Percentiles rank a stretch among this genome's conserved stretches.
These are phyloP conservation scores for Penicillium sp. DNA, from an alignment of 2,329 filamentous ascomycete species.

Conservation along the genomic window DNA sequence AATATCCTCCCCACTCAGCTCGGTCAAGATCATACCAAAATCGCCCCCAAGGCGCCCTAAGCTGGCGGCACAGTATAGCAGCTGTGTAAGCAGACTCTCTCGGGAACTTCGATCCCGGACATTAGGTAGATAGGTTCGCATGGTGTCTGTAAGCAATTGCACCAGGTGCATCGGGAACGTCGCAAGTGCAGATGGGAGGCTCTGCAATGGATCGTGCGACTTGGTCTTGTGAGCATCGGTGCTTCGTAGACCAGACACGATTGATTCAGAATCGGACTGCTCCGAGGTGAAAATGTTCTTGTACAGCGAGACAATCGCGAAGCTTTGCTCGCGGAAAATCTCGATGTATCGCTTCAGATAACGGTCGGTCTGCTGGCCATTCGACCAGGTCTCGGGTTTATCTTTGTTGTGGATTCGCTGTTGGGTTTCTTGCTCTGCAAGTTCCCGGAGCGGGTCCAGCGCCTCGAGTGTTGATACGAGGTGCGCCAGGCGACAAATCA, in stretches of 20 bases:
- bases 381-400: slow-evolving; percentile 35
- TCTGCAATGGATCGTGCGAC: slow-evolving; percentile 38
- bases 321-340: slow-evolving; percentile 96
- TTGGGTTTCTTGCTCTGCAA: slow-evolving; percentile 80
- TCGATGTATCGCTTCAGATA: slow-evolving; percentile 95
- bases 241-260: slow-evolving; percentile 26
- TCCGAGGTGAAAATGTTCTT: slow-evolving; percentile 77
- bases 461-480: slow-evolving; percentile 77
- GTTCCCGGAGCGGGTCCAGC: slow-evolving; percentile 76
- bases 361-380: slow-evolving; percentile 87
- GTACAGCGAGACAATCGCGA: slow-evolving; percentile 92
- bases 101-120: slow-evolving; percentile 74
- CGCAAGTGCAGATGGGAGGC: slow-evolving; percentile 71
- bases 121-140: slow-evolving; percentile 73
- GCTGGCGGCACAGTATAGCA: slow-evolving; percentile 89
- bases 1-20: slow-evolving; percentile 53
- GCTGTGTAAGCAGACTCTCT: slow-evolving; percentile 87
- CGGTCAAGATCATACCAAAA: slow-evolving; percentile 81
- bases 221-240: neutral
- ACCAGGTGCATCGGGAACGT: slow-evolving; percentile 84
- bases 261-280: slow-evolving; percentile 35
- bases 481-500: slow-evolving; percentile 79
- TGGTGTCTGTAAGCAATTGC: slow-evolving; percentile 72
- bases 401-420: slow-evolving; percentile 38
- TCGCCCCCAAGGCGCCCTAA: slow-evolving; percentile 86